These are phyloP conservation scores for Penicillium canariense DNA, from an alignment of 495 filamentous ascomycete species.

Conservation along the genomic window DNA sequence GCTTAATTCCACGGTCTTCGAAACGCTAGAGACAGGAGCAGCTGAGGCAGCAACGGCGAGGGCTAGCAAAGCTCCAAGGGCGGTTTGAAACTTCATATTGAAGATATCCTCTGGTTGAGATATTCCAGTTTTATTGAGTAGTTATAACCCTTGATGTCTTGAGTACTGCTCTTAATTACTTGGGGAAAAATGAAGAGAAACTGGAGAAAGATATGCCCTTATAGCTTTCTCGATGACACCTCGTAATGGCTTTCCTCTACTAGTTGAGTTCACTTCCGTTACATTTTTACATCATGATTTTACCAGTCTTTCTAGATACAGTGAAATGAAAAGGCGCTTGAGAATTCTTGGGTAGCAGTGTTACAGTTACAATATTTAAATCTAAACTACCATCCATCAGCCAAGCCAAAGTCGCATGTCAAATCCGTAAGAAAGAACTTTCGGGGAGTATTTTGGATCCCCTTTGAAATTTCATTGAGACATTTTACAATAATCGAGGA, in stretches of 20 bases:
- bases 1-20: conserved; percentile 4
- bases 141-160: neutral
- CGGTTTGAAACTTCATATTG: conserved; percentile 14
- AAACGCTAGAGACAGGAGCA: neutral
- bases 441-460: too few relatives aligned
- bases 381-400: neutral
- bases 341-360: neutral
- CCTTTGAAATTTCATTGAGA: too few relatives aligned
- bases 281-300: neutral
- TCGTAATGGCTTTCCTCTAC: too few relatives aligned
- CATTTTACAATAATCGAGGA: too few relatives aligned
- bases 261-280: too few relatives aligned
- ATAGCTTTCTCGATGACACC: too few relatives aligned
- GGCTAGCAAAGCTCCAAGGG: conserved; percentile 9
- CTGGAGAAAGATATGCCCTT: neutral
- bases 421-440: too few relatives aligned
- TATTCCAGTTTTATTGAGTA: too few relatives aligned
- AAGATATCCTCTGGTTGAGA: neutral
- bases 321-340: too few relatives aligned
- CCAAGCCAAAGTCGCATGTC: too few relatives aligned
- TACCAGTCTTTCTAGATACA: too few relatives aligned
- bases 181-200: neutral
- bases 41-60: conserved; percentile 6
- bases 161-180: neutral
- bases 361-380: neutral